Evolutionary conservation across 345 rosid genomes (phyloP).

Genomic region (Erodium maritimum): DNA sequence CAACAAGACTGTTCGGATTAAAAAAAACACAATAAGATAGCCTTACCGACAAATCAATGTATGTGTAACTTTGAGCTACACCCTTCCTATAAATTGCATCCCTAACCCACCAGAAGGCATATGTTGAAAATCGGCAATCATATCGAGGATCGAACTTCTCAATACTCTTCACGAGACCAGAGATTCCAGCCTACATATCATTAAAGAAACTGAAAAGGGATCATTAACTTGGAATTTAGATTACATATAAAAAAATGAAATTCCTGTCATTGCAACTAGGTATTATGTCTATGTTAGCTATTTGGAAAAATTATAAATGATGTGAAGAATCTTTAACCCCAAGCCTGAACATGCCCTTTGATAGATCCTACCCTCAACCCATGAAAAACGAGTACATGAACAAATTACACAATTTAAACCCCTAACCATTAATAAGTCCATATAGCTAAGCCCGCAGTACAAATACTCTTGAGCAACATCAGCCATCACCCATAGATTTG

Average conservation of each 20-base stretch:
- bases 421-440: slow-evolving; percentile 66
- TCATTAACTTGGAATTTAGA: background rate
- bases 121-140: slow-evolving; percentile 73
- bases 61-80: slow-evolving; percentile 64
- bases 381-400: background rate
- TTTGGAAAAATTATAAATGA: too few relatives aligned
- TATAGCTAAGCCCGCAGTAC: slow-evolving; percentile 69
- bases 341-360: too few relatives aligned
- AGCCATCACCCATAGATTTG: slow-evolving; percentile 72
- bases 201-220: slow-evolving; percentile 6
- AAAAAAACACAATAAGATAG: too few relatives aligned
- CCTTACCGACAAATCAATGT: slow-evolving; percentile 75
- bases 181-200: slow-evolving; percentile 56
- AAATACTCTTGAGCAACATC: slow-evolving; percentile 70
- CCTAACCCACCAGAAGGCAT: slow-evolving; percentile 92
- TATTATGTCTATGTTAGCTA: too few relatives aligned
- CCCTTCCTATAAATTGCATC: slow-evolving; percentile 50
- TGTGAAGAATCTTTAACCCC: too few relatives aligned
- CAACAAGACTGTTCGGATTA: slow-evolving; percentile 2
- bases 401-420: background rate
- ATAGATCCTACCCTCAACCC: too few relatives aligned
- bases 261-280: too few relatives aligned
- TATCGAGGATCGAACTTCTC: slow-evolving; percentile 72
- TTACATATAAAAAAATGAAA: too few relatives aligned
- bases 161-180: slow-evolving; percentile 83